Base-by-base conservation (phyloP, 1,139 yeast species). In the Yamadazyma pseudoaaseri region DNA sequence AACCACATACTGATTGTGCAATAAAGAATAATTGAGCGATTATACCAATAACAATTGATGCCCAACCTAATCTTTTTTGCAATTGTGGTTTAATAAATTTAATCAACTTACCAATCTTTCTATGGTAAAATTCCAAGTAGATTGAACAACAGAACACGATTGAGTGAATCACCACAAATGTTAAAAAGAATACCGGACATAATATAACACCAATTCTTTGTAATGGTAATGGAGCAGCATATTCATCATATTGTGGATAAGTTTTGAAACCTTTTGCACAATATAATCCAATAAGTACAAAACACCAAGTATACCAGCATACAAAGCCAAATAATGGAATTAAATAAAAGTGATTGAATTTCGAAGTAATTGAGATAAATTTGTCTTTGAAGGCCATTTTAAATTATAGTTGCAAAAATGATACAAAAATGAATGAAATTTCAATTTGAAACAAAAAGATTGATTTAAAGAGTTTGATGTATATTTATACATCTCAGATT, bases 71-170 rank as follows among this genome's bases (percentile, higher is more conserved):
- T 20, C 55, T 41, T 23, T 43, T 52, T 33, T 58, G 63, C 27
- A 56, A 37, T 8, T 39, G 42, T n/a, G 63, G 62, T 33, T 47
- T 50, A 36, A 57, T 56, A 34, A 45, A 57, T 41, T 57, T 58
- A 43, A 58, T 57, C 36, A 58, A 49, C 45, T 58, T 57, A 16
- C 63, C 62, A 32, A 57, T 57, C 39, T 54, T 54, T 23, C 63
- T 48, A 38, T 57, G 63, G 49, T 56, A 57, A 43, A 47, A 57
- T 33, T 57, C 62, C 35, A 58, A 47, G 37, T 54, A 58, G 47
- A 56, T 55, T 27, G 58, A 54, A 16, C 46, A 27, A 27, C 59
- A 53, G 37, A 56, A 58, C 4, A 53, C 51, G 11, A 56, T 38
- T 2, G 58, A 47, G 35, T 58, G 62, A 22, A 57, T 51, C 6